Percentiles rank a stretch among this genome's conserved stretches.
These are phyloP conservation scores for Huntiella abstrusa DNA, from an alignment of 2,329 filamentous ascomycete species.

Conservation along the genomic window DNA sequence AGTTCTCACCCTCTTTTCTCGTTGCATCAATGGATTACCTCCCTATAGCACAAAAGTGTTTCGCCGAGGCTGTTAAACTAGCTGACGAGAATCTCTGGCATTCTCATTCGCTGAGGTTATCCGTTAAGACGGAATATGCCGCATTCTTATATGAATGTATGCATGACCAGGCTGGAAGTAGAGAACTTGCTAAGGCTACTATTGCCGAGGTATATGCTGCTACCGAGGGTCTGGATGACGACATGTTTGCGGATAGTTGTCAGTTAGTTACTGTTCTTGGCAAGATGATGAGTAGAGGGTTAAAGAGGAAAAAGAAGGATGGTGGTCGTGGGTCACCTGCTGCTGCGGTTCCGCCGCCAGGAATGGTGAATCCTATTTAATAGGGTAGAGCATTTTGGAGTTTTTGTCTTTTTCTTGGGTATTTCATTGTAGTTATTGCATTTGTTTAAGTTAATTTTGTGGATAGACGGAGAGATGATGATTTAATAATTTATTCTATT, in stretches of 20 bases:
- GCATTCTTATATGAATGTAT: conserved; percentile 89
- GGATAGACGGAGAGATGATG: neutral
- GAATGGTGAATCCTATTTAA: conserved; percentile 28
- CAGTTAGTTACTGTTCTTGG: conserved; percentile 72
- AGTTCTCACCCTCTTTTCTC: conserved; percentile 38
- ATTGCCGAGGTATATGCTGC: conserved; percentile 85
- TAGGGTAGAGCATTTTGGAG: neutral
- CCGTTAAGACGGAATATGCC: conserved; percentile 78
- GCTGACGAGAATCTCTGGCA: conserved; percentile 64
- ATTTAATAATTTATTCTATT: neutral
- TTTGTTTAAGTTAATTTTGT: neutral
- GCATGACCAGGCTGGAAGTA: conserved; percentile 59
- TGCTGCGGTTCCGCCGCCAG: conserved; percentile 16
- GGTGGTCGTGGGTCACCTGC: conserved; percentile 13
- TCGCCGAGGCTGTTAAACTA: conserved; percentile 55
- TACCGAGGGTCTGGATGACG: conserved; percentile 81
- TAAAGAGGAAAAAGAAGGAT: conserved; percentile 19
- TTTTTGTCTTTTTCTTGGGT: neutral
- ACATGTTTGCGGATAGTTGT: conserved; percentile 83
- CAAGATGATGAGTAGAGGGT: conserved; percentile 68
- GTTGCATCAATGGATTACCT: conserved; percentile 66
- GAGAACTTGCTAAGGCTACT: conserved; percentile 59
- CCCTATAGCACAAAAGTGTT: conserved; percentile 62
- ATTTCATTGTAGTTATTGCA: neutral
- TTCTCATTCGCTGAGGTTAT: conserved; percentile 74